Conservation (phyloP, 2,329 filamentous ascomycete genomes). For the Curvularia lunata region DNA sequence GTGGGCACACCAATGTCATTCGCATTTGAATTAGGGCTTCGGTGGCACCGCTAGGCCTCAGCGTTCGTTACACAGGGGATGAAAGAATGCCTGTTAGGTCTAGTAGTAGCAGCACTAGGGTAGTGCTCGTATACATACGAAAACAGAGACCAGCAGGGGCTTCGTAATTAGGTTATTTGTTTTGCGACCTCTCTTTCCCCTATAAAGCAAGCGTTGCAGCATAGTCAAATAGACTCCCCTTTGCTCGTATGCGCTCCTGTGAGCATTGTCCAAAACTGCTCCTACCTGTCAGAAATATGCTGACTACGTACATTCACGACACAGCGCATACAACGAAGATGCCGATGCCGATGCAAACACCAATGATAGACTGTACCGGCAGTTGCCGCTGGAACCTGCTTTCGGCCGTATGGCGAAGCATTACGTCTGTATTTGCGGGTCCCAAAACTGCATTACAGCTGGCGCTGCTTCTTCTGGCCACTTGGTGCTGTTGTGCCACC, state of each 20-base stretch:
- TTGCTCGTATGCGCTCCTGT: neutral
- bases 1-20: neutral
- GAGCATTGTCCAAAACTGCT: neutral
- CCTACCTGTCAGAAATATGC: neutral
- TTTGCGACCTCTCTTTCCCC: neutral
- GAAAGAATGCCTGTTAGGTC: neutral
- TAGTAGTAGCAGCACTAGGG: neutral
- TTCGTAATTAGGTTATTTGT: neutral
- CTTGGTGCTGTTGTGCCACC: conserved; percentile 3
- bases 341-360: neutral
- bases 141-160: neutral
- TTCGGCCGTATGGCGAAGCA: neutral
- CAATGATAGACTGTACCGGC: neutral
- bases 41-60: neutral
- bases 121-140: neutral
- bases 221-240: neutral
- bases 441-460: neutral
- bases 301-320: neutral
- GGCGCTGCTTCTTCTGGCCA: neutral
- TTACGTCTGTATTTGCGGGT: conserved; percentile 5
- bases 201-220: neutral
- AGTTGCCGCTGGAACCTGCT: conserved; percentile 5
- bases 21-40: neutral
- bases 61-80: neutral
- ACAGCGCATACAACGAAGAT: neutral